Base-by-base conservation (phyloP, 306 rosid species). In the Coriaria nepalensis region DNA sequence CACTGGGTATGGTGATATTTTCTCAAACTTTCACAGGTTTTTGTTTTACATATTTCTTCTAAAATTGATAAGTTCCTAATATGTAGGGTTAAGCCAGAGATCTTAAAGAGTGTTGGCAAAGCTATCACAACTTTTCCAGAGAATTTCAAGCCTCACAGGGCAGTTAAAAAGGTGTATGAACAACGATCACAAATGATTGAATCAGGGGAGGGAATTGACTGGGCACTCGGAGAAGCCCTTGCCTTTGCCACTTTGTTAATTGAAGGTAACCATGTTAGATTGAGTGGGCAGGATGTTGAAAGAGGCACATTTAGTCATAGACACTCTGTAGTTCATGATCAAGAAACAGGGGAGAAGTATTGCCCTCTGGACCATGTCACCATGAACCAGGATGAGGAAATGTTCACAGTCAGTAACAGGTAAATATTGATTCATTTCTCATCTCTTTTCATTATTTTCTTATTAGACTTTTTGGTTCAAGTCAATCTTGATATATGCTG, bases 211-310 rank as follows among this genome's bases (percentile, higher is more conserved):
- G 97, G 86, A 57, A 77, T 88, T 57, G 97, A 84, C 67, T 88
- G 97, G 97, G 95, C 90, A 36, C 72, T 73, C 53, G 97, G 75
- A 2, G 97, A 88, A 76, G 84, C 97, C 59, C 97, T 88, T 70
- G 97, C 97, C 56, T 88, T 68, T 67, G 95, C 90, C 62, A 88
- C 97, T 38, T 72, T 84, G 62, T 55, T 84, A 11, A 76, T 78
- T 58, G 95, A 84, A 76, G 95, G 95, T 54, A 88, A 84, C 73
- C 97, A 88, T 62, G 93, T 84, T 48, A 72, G 97, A 50, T 52
- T 81, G 69, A 88, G 97, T 65, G 95, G 97, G 37, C 95, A 88
- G 79, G 95, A 88, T 58, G 97, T 84, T 67, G 97, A 88, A 75
- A 81, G 97, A 61, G 97, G 95, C 44, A 90, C 97, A 50, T 90